phyloP scores from a whole-genome alignment of 495 filamentous ascomycete genomes.

The Penicillium steckii region DNA sequence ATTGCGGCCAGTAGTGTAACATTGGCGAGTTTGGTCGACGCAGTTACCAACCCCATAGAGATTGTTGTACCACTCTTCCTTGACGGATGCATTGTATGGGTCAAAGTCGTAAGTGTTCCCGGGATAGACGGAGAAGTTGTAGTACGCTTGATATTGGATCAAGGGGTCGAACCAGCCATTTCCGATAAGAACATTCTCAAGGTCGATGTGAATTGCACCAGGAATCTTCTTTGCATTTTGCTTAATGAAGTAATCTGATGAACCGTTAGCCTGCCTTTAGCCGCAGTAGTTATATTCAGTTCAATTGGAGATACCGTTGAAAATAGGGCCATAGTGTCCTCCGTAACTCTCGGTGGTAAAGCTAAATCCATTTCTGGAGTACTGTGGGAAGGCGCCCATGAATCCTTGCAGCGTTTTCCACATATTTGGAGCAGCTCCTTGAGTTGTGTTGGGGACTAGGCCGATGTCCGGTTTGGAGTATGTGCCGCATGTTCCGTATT shows the following conservation, averaged over 20 bases:
- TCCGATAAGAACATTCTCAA: constrained; percentile 57
- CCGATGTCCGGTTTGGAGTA: constrained; percentile 50
- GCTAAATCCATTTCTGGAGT: constrained; percentile 54
- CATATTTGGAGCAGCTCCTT: constrained; percentile 54
- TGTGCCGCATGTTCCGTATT: constrained; percentile 48
- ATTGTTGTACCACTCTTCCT: constrained; percentile 56
- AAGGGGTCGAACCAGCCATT: constrained; percentile 61
- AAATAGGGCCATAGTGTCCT: constrained; percentile 60
- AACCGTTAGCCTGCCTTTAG: constrained; percentile 8
- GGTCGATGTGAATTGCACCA: constrained; percentile 46
- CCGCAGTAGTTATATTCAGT: not conserved
- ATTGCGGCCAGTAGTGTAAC: constrained; percentile 41
- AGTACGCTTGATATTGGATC: constrained; percentile 62
- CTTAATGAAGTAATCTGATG: constrained; percentile 30
- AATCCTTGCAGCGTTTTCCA: constrained; percentile 63
- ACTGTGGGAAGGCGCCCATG: constrained; percentile 62
- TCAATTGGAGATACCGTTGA: constrained; percentile 32
- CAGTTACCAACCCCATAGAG: constrained; percentile 63
- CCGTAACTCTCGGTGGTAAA: constrained; percentile 62
- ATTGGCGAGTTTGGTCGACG: constrained; percentile 51
- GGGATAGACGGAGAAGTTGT: constrained; percentile 56
- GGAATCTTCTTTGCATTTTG: constrained; percentile 29
- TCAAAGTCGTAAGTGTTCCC: constrained; percentile 62
- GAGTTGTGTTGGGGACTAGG: constrained; percentile 54
- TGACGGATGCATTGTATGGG: constrained; percentile 46